Base-by-base conservation (phyloP, 139 green algal genomes). In the Micromonas pusilla region DNA sequence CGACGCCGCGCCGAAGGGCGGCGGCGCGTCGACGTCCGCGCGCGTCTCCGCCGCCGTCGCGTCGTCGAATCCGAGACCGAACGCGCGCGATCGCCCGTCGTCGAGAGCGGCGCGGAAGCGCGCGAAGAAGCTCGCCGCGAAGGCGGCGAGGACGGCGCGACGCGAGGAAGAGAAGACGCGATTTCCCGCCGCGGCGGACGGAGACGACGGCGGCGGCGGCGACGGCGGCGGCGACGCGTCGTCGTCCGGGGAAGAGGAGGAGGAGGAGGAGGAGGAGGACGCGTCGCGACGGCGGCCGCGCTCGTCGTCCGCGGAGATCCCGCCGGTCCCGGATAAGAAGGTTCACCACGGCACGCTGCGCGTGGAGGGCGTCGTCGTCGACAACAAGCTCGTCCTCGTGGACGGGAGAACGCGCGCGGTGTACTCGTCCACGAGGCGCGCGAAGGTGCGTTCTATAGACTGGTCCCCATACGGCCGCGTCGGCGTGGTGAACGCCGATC, bases 361-460 rank as follows among this genome's bases (percentile, higher is more conserved):
- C 28, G 76, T 81, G 26, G 66, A 81, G 39, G 76, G 76, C 52
- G 64, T 81, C 20, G 38, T 76, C 16, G 33, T 81, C n/a, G 76
- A 70, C 36, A 65, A 68, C 13, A 52, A 76, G 39, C 30, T 81
- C 26, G 45, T 76, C 13, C 52, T 81, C 3, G 37, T 81, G 28
- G 76, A 81, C 60, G 54, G 30, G 34, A 76, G 38, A 6, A 36
- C 65, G 3, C 38, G 31, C 19, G 66, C 52, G 3, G 76, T 81
- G 45, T 81, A 76, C 31, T 81, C 76, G 5, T 45, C 38, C 45
- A 76, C 39, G 16, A 31, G 68, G 37, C 53, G 72, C 28, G 68
- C 25, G 21, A n/a, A n/a, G n/a, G n/a, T n/a, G n/a, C n/a, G n/a
- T n/a, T n/a, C n/a, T n/a, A n/a, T n/a, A n/a, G n/a, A n/a, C n/a